Evolutionary conservation across 2,329 filamentous ascomycete species (phyloP).

Genomic region (Calonectria pauciramosa): DNA sequence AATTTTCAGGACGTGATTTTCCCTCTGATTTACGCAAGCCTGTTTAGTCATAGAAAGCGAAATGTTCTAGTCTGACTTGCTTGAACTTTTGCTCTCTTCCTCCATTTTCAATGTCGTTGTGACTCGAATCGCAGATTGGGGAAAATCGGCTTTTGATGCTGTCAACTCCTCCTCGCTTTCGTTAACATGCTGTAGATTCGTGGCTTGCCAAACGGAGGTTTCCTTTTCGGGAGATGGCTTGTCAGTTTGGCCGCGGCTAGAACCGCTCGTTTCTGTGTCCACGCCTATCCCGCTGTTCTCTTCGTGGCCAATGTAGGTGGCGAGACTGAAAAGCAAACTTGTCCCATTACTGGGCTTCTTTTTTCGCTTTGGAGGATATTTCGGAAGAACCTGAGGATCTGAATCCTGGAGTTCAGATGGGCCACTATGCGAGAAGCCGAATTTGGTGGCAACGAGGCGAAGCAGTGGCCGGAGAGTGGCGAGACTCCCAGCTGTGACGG

Average conservation of each 20-base stretch:
- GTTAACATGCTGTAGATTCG: background rate
- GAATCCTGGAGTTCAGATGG: background rate
- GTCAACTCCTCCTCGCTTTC: background rate
- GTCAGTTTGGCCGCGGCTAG: background rate
- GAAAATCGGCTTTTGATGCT: background rate
- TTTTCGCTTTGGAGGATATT: background rate
- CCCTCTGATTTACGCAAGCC: too few relatives aligned
- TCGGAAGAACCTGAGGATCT: background rate
- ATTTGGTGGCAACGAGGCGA: conserved; percentile 49
- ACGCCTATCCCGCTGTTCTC: background rate
- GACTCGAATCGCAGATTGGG: background rate
- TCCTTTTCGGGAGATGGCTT: background rate
- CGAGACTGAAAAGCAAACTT: background rate
- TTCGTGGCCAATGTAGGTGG: background rate
- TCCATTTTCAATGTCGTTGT: background rate
- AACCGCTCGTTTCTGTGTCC: background rate
- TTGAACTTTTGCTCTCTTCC: background rate
- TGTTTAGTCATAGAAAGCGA: too few relatives aligned
- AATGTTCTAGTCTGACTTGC: too few relatives aligned
- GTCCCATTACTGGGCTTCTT: background rate
- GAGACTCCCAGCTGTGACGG: conserved; percentile 61
- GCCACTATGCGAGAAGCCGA: conserved; percentile 45
- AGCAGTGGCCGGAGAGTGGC: conserved; percentile 62
- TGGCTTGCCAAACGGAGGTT: background rate
- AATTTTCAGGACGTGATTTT: background rate